These are phyloP conservation scores for Penicillium roqueforti DNA, from an alignment of 495 filamentous ascomycete genomes.

Conservation along the genomic window DNA sequence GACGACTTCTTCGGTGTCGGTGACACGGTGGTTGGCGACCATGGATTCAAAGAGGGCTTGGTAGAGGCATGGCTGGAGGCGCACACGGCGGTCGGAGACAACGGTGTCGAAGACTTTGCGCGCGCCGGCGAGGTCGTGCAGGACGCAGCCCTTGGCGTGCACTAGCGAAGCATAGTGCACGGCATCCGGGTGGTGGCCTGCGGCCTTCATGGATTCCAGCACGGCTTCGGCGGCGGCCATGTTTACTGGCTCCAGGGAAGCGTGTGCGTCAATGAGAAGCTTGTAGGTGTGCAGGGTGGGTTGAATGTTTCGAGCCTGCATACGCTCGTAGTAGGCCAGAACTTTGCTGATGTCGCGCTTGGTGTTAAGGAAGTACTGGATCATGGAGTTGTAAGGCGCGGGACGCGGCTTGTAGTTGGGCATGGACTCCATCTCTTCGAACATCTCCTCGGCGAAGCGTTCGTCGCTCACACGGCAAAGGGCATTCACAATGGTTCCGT, in stretches of 20 bases:
- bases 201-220: constrained; percentile 68
- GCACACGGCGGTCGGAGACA: constrained; percentile 58
- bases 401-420: constrained; percentile 97
- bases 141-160: constrained; percentile 91
- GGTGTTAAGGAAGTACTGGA: constrained; percentile 97
- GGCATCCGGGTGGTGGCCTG: constrained; percentile 75
- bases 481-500: constrained; percentile 96
- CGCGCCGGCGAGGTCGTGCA: constrained; percentile 84
- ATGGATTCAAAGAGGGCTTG: constrained; percentile 94
- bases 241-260: constrained; percentile 87
- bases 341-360: constrained; percentile 94
- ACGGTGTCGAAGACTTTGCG: constrained; percentile 77
- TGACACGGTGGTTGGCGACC: constrained; percentile 86
- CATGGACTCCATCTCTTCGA: constrained; percentile 98
- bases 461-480: constrained; percentile 96
- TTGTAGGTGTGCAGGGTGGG: constrained; percentile 97
- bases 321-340: constrained; percentile 91
- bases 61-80: constrained; percentile 80
- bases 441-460: constrained; percentile 94
- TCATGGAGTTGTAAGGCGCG: constrained; percentile 97
- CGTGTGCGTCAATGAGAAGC: constrained; percentile 92
- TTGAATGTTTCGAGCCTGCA: constrained; percentile 79
- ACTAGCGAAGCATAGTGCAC: constrained; percentile 95
- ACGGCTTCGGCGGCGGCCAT: constrained; percentile 86
- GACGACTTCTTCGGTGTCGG: constrained; percentile 69